Evolutionary conservation across 2,329 filamentous ascomycete genomes (phyloP), one percentile per base, ranked within the genome.

Genomic region (Hymenoscyphus salicellus): DNA sequence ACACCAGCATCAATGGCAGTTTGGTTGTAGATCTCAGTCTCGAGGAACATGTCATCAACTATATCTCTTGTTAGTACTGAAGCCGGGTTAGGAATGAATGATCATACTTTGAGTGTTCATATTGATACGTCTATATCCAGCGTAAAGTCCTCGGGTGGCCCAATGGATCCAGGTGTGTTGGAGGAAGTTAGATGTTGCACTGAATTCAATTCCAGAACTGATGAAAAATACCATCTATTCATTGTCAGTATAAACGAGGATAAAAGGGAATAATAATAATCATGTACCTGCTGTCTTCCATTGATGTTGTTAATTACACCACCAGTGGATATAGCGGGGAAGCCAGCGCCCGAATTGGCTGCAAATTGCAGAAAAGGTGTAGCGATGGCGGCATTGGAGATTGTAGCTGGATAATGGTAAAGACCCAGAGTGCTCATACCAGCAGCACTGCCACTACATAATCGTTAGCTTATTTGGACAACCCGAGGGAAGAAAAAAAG

Each of bases 31-130:
- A 83, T 76, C 5, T 77, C 77, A 3, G 80, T 79, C 49, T 78
- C 76, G 17, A 88, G 77, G 68, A 86, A 83, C 77, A 88, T 83
- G 68, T 88, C 85, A 69, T 88, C 85, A 28, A 88, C 81, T 62
- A 5, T 8, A 14, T n/a, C 10, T 28, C 26, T 23, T 26, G 20
- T 52, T 26, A 52, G 20, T 14, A 11, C 20, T 14, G 11, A 14
- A 5, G 14, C 46, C 23, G 10, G n/a, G 10, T 52, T 1, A 5
- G 46, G 20, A 23, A 14, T 26, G 10, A 26, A 4, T 23, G 8
- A 36, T 10, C 32, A 14, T 65, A 65, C 65, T 68, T 52, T 69
- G 63, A 14, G 56, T 67, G 38, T 63, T 67, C 8, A 70, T 69
- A 26, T 66, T 63, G 73, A 61, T 49, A 30, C 69, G 43, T 20